Evolutionary conservation across 345 rosid genomes (phyloP).

Genomic region (thale cress (Arabidopsis thaliana)): TAIR10.1 NC_003074.8:21870001-21870500

Average conservation of each 20-base stretch:
- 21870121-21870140: too few species aligned
- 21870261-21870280: not conserved
- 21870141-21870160: too few species aligned
- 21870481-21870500: conserved; percentile 1
- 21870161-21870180: too few species aligned
- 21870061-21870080: too few species aligned
- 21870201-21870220: too few species aligned
- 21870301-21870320: not conserved
- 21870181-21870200: too few species aligned
- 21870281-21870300: not conserved
- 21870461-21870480: conserved; percentile 14
- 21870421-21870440: not conserved
- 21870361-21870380: not conserved
- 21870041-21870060: too few species aligned
- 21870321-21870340: not conserved
- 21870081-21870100: too few species aligned
- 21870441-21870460: not conserved
- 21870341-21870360: not conserved
- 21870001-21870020: too few species aligned
- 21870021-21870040: too few species aligned
- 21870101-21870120: too few species aligned
- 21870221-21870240: too few species aligned
- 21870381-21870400: not conserved
- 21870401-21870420: not conserved
- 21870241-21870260: not conserved